A percentile compares a stretch with the other conserved stretches of the same genome.
Conservation (phyloP, 2,329 filamentous ascomycete species). For the Monilinia laxa region DNA sequence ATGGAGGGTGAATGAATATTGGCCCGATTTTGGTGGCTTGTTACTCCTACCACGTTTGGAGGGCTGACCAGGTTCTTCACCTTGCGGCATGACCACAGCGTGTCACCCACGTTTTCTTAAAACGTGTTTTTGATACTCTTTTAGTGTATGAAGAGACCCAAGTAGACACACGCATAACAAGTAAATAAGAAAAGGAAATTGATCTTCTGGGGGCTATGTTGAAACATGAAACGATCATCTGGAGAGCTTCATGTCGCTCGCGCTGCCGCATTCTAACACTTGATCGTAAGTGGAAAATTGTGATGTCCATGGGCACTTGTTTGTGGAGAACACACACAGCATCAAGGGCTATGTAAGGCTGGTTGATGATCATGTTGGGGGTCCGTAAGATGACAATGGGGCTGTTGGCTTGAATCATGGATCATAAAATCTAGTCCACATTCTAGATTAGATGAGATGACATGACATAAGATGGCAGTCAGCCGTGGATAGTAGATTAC, state of each 20-base stretch:
- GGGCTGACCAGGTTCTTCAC: constrained; percentile 5
- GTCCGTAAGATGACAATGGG: neutral
- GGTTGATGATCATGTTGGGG: constrained; percentile 1
- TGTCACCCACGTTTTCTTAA: constrained; percentile 20
- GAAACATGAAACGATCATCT: constrained; percentile 3
- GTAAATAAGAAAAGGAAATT: neutral
- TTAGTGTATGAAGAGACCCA: neutral
- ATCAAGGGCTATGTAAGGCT: neutral
- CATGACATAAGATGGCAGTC: constrained; percentile 16
- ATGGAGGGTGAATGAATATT: neutral
- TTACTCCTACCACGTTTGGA: neutral
- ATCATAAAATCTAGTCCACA: neutral
- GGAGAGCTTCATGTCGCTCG: neutral
- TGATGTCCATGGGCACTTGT: neutral
- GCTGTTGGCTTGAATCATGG: neutral
- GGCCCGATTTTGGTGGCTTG: neutral
- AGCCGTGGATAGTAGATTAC: neutral
- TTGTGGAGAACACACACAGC: neutral
- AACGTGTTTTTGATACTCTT: neutral
- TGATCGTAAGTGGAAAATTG: neutral
- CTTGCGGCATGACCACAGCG: constrained; percentile 7
- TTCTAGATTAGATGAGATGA: constrained; percentile 15
- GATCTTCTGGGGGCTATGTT: neutral
- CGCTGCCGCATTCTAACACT: neutral
- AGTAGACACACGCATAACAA: neutral